A percentile compares a stretch with the other conserved stretches of the same genome.
These are phyloP conservation scores for Coemansia sp. DNA, from an alignment of 192 early-diverging fungal genomes.

Conservation along the genomic window DNA sequence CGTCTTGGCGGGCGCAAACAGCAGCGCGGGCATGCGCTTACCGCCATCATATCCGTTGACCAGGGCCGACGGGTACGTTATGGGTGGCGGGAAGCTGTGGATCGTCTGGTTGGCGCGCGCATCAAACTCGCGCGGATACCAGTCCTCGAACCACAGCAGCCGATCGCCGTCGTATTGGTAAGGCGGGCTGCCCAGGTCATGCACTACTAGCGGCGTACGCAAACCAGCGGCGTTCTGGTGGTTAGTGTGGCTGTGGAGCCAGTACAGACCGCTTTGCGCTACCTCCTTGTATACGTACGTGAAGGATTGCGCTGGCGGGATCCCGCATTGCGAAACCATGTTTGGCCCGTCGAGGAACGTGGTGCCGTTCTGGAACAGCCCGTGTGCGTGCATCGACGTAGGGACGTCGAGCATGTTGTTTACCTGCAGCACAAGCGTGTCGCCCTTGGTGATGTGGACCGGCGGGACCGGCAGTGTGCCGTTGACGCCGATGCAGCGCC, in stretches of 20 bases:
- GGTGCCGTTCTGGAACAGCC: slow-evolving; percentile 70
- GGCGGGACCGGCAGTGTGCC: slow-evolving; percentile 58
- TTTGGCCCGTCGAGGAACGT: slow-evolving; percentile 67
- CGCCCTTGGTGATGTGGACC: slow-evolving; percentile 15
- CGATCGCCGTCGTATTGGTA: slow-evolving; percentile 64
- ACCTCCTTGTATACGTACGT: slow-evolving; percentile 62
- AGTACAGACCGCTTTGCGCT: slow-evolving; percentile 69
- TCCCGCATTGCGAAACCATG: slow-evolving; percentile 71
- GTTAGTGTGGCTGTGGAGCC: slow-evolving; percentile 71
- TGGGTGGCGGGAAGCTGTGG: slow-evolving; percentile 59
- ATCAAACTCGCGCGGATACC: slow-evolving; percentile 55
- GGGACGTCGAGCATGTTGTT: slow-evolving; percentile 57
- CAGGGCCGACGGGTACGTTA: slow-evolving; percentile 9
- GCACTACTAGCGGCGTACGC: slow-evolving; percentile 67
- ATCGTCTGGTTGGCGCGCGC: slow-evolving; percentile 40
- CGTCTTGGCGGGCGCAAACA: slow-evolving; percentile 71
- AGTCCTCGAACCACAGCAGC: slow-evolving; percentile 64
- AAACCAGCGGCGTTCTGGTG: slow-evolving; percentile 81
- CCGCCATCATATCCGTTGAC: slow-evolving; percentile 54
- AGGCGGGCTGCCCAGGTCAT: slow-evolving; percentile 41
- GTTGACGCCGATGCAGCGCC: slow-evolving; percentile 66
- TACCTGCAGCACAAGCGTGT: slow-evolving; percentile 25
- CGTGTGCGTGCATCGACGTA: slow-evolving; percentile 73
- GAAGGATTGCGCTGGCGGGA: slow-evolving; percentile 62
- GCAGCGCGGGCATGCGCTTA: slow-evolving; percentile 48